These are phyloP conservation scores for Chaetomium sp. DNA, from an alignment of 2,329 filamentous ascomycete species.

Conservation along the genomic window DNA sequence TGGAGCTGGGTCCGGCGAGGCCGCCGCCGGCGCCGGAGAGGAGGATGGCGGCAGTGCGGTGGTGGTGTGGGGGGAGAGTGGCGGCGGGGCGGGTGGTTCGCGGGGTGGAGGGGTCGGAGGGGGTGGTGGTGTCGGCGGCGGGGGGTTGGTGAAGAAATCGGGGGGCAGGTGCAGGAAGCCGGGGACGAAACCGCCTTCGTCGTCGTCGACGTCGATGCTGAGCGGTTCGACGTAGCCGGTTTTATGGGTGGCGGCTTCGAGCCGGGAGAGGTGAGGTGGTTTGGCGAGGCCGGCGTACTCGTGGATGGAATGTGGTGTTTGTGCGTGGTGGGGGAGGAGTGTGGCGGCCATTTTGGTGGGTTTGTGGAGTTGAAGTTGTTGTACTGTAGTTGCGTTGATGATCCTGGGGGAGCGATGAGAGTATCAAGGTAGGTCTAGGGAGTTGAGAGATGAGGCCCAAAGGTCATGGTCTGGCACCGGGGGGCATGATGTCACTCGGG, in stretches of 20 bases:
- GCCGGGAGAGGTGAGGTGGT: constrained; percentile 28
- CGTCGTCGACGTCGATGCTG: constrained; percentile 28
- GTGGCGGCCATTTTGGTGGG: constrained; percentile 22
- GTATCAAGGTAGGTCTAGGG: background rate
- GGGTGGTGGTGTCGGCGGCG: background rate
- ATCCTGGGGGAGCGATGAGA: background rate
- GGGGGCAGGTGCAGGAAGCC: constrained; percentile 41
- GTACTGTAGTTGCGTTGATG: background rate
- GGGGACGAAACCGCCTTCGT: constrained; percentile 31
- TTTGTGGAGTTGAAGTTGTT: background rate
- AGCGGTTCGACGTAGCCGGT: constrained; percentile 23
- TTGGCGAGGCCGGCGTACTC: constrained; percentile 22
- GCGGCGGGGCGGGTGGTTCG: constrained; percentile 35
- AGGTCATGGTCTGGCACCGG: background rate
- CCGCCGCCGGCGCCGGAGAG: constrained; percentile 27
- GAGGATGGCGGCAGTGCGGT: constrained; percentile 36
- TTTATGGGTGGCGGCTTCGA: constrained; percentile 22
- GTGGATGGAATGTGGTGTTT: constrained; percentile 25
- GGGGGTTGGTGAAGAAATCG: constrained; percentile 31
- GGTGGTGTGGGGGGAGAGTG: constrained; percentile 19
- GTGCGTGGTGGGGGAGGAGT: constrained; percentile 15
- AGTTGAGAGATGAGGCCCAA: background rate
- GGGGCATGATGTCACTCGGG: constrained; percentile 20
- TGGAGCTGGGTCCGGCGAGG: constrained; percentile 39
- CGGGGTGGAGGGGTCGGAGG: background rate